Evolutionary conservation across 495 filamentous ascomycete species (phyloP).

Genomic region (Hypoxylon subgilvum): DNA sequence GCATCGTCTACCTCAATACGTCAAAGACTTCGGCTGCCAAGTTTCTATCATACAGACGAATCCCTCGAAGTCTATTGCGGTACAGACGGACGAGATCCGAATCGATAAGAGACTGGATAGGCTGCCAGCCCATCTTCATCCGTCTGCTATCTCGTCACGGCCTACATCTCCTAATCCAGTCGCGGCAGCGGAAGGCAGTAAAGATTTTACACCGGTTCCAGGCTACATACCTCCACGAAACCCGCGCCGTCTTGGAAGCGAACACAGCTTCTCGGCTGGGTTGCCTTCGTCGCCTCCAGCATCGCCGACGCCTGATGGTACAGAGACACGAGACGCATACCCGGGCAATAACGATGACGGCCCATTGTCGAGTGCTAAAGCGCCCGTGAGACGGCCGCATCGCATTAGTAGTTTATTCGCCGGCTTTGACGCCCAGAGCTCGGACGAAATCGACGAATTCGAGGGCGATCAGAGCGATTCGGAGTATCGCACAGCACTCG

Average conservation of each 20-base stretch:
- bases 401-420: constrained; percentile 85
- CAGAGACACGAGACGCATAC: constrained; percentile 67
- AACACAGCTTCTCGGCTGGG: constrained; percentile 51
- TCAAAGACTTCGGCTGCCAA: constrained; percentile 64
- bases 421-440: constrained; percentile 69
- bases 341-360: constrained; percentile 85
- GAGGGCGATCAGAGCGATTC: constrained; percentile 69
- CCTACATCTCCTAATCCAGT: constrained; percentile 55
- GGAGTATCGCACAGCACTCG: constrained; percentile 68
- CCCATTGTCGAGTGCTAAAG: constrained; percentile 66
- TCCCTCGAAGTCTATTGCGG: constrained; percentile 67
- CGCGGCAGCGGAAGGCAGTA: constrained; percentile 40
- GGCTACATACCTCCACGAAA: constrained; percentile 59
- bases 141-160: constrained; percentile 69
- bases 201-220: constrained; percentile 56
- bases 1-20: constrained; percentile 58
- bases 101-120: constrained; percentile 75
- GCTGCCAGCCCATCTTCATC: constrained; percentile 77
- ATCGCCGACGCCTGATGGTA: constrained; percentile 29
- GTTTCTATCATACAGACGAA: constrained; percentile 50
- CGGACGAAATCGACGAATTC: constrained; percentile 64
- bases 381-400: constrained; percentile 69
- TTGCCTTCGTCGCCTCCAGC: constrained; percentile 55
- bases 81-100: constrained; percentile 90
- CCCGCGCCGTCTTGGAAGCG: constrained; percentile 55